Conservation (phyloP, 2,329 filamentous ascomycete species). For the Colletotrichum shisoi region DNA sequence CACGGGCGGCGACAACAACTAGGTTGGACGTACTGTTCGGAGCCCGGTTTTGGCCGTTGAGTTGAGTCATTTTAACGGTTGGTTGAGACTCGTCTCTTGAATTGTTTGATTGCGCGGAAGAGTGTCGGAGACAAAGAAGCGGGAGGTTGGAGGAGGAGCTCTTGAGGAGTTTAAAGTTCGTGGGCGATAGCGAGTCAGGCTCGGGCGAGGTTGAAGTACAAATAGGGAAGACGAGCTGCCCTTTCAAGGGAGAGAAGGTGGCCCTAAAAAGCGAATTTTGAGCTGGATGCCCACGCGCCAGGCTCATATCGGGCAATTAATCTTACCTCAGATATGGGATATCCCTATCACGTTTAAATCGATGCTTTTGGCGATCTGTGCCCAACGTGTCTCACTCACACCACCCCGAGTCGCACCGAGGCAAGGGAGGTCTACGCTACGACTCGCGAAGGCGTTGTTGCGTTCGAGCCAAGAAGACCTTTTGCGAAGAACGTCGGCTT, state of each 20-base stretch:
- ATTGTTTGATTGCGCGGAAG: conserved; percentile 5
- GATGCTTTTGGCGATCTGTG: conserved; percentile 35
- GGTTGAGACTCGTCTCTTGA: neutral
- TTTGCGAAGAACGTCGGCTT: neutral
- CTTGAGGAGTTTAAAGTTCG: conserved; percentile 23
- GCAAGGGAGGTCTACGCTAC: conserved; percentile 31
- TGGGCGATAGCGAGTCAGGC: conserved; percentile 28
- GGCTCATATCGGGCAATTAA: conserved; percentile 27
- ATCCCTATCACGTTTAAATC: conserved; percentile 33
- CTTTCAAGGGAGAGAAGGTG: conserved; percentile 32
- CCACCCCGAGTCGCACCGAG: conserved; percentile 29
- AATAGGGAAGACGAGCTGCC: conserved; percentile 25
- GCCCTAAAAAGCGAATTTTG: conserved; percentile 25
- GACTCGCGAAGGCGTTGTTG: conserved; percentile 7
- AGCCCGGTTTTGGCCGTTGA: conserved; percentile 31
- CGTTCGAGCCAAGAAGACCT: conserved; percentile 1
- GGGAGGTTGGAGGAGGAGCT: conserved; percentile 21
- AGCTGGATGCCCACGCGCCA: conserved; percentile 29
- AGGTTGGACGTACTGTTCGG: conserved; percentile 18
- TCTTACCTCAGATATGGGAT: conserved; percentile 37
- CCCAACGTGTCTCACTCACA: conserved; percentile 37
- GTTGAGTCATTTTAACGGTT: conserved; percentile 25
- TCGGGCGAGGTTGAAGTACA: conserved; percentile 35
- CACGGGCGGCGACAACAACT: neutral
- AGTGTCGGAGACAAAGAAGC: neutral